Conservation (phyloP, 176 grass and related monocot genomes). For the Poa annua region DNA sequence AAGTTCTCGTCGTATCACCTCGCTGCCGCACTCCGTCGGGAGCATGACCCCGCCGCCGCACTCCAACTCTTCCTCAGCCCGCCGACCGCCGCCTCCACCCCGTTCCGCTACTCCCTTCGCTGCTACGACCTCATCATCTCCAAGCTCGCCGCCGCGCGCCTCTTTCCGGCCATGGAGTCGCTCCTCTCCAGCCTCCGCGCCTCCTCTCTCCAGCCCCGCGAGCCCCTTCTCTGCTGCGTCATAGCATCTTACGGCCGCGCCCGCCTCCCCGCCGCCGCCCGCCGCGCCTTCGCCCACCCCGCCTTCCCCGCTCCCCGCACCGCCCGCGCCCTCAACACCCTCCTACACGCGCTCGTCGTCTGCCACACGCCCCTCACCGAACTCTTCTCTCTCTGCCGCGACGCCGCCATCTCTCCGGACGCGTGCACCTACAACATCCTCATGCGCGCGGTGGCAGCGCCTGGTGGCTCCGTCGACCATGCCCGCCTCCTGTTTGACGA, state of each 20-base stretch:
- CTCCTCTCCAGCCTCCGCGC: slow-evolving; percentile 43
- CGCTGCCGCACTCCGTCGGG: slow-evolving; percentile 10
- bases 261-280: slow-evolving; percentile 40
- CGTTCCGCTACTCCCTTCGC: slow-evolving; percentile 43
- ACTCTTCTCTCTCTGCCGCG: neutral
- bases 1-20: slow-evolving; percentile 29
- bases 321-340: neutral
- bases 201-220: neutral
- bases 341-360: slow-evolving; percentile 10
- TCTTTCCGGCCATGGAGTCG: slow-evolving; percentile 59
- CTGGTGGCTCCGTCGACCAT: slow-evolving; percentile 44
- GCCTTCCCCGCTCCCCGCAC: slow-evolving; percentile 45
- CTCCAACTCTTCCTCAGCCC: slow-evolving; percentile 9
- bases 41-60: slow-evolving; percentile 8
- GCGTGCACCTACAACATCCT: slow-evolving; percentile 27
- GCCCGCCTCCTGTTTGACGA: slow-evolving; percentile 63
- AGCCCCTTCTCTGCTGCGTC: slow-evolving; percentile 39
- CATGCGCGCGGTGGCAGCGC: slow-evolving; percentile 16
- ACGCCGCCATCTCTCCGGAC: slow-evolving; percentile 2
- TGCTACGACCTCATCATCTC: slow-evolving; percentile 66
- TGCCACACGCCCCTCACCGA: slow-evolving; percentile 1
- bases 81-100: neutral
- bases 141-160: slow-evolving; percentile 64
- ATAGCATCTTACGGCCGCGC: slow-evolving; percentile 52
- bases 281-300: slow-evolving; percentile 44